Base-by-base conservation (phyloP, 257 asterid species). In the Solanum chilense region DNA sequence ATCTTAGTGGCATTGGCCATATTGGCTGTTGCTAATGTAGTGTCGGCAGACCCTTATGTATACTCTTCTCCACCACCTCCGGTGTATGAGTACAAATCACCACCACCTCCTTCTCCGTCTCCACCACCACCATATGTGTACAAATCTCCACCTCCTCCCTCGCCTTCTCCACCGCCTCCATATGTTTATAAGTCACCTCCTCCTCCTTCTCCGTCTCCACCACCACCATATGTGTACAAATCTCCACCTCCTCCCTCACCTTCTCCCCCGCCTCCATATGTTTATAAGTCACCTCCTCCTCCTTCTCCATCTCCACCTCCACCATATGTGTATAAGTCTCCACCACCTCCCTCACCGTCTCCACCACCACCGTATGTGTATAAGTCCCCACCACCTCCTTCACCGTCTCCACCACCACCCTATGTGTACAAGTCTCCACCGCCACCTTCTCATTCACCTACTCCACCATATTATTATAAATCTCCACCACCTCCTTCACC, bases 41-140 rank as follows among this genome's bases (percentile, higher is more conserved):
- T 84, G 25, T 85, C 88, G 1, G 88, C 81, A 6, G 89, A 87
- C 14, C 74, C 89, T 12, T 89, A 84, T 66, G 9, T 88, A 35
- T 84, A 88, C 27, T 77, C 88, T 7, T 47, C 90, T 15, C 86
- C 89, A 9, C 90, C 89, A 52, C 89, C 89, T 5, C 87, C 87
- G 2, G 3, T 85, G 5, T 83, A 87, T 27, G 66, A 23, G 21
- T 88, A 88, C 9, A 88, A 88, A 10, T 44, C 83, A 0, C 86
- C 86, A 0, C 83, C 88, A 1, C 88, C 83, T 7, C 76, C 90
- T 0, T 66, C 88, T 0, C 69, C 52, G 0, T 47, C 86, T 8
- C 90, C 86, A 3, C 90, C 83, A 1, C 88, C 83, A 9, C 81
- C 88, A 2, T 85, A 88, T 35, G 71, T 62, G 1, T 88, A 88